These are phyloP conservation scores for Solanum okadae DNA, from an alignment of 257 asterid species.

Conservation along the genomic window DNA sequence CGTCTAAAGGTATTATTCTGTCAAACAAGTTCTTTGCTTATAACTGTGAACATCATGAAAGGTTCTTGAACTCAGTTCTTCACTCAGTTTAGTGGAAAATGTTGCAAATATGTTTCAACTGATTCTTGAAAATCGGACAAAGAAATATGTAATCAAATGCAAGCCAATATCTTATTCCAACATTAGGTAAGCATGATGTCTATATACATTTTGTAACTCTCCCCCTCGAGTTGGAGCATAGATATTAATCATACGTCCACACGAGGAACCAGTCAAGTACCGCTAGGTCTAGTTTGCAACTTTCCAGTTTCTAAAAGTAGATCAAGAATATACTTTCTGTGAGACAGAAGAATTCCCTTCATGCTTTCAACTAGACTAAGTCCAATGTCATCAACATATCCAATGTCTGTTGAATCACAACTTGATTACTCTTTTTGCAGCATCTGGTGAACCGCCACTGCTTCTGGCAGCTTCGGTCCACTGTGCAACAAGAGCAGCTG, in stretches of 20 bases:
- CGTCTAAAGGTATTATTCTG: constrained; percentile 56
- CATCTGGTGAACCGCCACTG: constrained; percentile 81
- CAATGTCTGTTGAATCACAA: background rate
- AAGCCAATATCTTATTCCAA: background rate
- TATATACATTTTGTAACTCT: background rate
- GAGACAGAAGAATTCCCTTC: background rate
- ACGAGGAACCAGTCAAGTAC: background rate
- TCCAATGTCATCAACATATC: too few species aligned
- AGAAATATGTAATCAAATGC: background rate
- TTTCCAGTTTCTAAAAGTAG: background rate
- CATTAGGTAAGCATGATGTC: background rate
- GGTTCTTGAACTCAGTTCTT: background rate
- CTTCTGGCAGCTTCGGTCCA: constrained; percentile 68
- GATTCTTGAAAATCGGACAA: background rate
- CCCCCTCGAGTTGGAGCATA: background rate
- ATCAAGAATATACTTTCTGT: too few species aligned
- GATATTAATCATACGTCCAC: background rate
- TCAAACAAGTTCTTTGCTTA: background rate
- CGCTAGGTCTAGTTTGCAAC: background rate
- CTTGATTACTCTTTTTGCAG: constrained; percentile 19
- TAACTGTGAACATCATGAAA: background rate
- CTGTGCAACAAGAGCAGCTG: constrained; percentile 74
- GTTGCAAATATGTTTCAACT: background rate
- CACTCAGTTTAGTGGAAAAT: too few species aligned
- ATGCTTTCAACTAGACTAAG: background rate